Conservation (phyloP, 1,139 yeast species). For the Hyphopichia wangnamkhiaoensis region DNA sequence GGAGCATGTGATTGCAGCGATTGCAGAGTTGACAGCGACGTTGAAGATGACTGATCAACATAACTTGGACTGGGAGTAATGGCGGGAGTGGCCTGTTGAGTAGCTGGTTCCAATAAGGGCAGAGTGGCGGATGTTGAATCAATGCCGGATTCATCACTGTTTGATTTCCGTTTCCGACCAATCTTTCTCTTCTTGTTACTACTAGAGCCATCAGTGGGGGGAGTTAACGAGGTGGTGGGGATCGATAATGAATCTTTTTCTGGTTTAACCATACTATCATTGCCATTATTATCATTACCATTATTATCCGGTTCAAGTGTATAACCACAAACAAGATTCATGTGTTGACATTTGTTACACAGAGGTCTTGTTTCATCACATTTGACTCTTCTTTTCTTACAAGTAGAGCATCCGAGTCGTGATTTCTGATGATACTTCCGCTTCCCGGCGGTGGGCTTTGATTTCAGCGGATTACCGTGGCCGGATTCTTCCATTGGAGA, state of each 20-base stretch:
- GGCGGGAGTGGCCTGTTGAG: conserved; percentile 24
- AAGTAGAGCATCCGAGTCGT: conserved; percentile 83
- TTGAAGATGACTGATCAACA: background rate
- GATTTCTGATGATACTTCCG: conserved; percentile 85
- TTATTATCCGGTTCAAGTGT: conserved; percentile 13
- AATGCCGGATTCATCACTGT: background rate
- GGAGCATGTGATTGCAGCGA: background rate
- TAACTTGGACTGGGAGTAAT: conserved; percentile 18
- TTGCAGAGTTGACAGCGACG: background rate
- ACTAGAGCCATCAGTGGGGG: background rate
- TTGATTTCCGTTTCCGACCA: background rate
- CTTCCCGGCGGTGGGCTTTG: conserved; percentile 22
- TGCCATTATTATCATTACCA: background rate
- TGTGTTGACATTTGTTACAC: conserved; percentile 75
- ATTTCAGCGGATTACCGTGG: background rate
- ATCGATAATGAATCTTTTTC: conserved; percentile 1
- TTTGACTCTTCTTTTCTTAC: conserved; percentile 85
- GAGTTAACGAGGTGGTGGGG: no score
- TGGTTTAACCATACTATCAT: background rate
- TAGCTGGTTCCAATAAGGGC: conserved; percentile 8
- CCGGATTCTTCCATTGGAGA: background rate
- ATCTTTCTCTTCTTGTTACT: background rate
- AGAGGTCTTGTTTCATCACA: conserved; percentile 86
- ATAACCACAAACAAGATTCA: conserved; percentile 77
- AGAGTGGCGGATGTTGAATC: conserved; percentile 1